Percentiles rank a stretch among this genome's conserved stretches.
Conservation (phyloP, 805 yeast genomes). For the Schwanniomyces sp. region DNA sequence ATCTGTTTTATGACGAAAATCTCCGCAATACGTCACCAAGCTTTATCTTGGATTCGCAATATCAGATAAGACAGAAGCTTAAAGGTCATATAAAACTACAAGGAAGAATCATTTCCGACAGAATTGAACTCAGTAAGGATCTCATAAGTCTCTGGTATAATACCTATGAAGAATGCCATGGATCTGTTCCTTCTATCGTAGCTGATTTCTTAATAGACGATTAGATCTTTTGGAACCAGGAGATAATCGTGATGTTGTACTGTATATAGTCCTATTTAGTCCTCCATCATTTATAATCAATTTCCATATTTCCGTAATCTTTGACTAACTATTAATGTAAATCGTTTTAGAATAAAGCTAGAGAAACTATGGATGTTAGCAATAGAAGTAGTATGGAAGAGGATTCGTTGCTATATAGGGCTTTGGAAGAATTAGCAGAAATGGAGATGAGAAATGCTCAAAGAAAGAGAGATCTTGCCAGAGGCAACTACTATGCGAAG, state of each 20-base stretch:
- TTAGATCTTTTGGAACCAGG: neutral
- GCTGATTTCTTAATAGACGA: constrained; percentile 2
- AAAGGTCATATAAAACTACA: constrained; percentile 14
- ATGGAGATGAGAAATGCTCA: neutral
- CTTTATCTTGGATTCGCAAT: constrained; percentile 12
- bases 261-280: neutral
- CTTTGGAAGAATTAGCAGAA: neutral
- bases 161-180: constrained; percentile 10
- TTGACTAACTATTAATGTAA: neutral
- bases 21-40: constrained; percentile 10
- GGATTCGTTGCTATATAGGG: neutral
- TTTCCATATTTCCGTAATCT: neutral
- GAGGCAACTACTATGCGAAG: neutral
- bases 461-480: neutral
- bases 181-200: constrained; percentile 7
- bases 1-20: constrained; percentile 17
- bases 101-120: constrained; percentile 8
- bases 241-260: neutral
- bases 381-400: neutral
- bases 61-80: constrained; percentile 14
- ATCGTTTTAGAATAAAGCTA: neutral
- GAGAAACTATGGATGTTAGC: neutral
- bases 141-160: constrained; percentile 20
- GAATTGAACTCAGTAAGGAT: constrained; percentile 15
- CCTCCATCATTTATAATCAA: neutral